Conservation (phyloP, 2,329 filamentous ascomycete genomes). For the Cordyceps cicadae region DNA sequence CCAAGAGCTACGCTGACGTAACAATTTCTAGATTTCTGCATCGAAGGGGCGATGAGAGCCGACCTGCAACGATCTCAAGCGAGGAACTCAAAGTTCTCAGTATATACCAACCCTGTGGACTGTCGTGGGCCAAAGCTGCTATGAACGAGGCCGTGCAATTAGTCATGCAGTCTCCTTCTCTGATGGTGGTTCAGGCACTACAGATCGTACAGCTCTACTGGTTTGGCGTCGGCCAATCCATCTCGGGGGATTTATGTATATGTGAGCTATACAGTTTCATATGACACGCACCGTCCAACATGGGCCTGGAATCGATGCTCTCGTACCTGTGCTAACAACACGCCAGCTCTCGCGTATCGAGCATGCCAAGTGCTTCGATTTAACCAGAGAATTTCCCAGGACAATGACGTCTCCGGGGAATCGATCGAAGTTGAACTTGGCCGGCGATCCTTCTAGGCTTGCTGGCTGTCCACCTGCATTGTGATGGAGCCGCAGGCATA, state of each 20-base stretch:
- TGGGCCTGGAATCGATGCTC: too few species aligned
- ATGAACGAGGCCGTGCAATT: background rate
- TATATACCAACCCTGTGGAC: background rate
- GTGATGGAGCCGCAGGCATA: slow-evolving; percentile 6
- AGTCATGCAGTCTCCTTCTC: background rate
- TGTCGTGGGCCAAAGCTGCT: slow-evolving; percentile 1
- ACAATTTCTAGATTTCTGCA: background rate
- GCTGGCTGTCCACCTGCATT: slow-evolving; percentile 3
- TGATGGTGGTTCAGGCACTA: background rate
- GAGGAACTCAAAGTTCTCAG: background rate
- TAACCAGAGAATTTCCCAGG: background rate
- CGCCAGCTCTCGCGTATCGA: background rate
- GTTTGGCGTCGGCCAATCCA: background rate
- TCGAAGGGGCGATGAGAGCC: background rate
- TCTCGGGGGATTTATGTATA: background rate
- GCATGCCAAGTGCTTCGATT: background rate
- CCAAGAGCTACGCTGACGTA: background rate
- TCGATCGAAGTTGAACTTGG: background rate
- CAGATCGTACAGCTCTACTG: slow-evolving; percentile 2
- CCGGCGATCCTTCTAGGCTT: background rate
- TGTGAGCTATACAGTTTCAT: background rate
- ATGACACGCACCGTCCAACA: background rate
- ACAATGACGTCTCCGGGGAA: background rate
- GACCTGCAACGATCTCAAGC: background rate
- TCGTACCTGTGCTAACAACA: background rate